Conservation (phyloP, 148 eudicot species). For the Rhododendron griersonianum region DNA sequence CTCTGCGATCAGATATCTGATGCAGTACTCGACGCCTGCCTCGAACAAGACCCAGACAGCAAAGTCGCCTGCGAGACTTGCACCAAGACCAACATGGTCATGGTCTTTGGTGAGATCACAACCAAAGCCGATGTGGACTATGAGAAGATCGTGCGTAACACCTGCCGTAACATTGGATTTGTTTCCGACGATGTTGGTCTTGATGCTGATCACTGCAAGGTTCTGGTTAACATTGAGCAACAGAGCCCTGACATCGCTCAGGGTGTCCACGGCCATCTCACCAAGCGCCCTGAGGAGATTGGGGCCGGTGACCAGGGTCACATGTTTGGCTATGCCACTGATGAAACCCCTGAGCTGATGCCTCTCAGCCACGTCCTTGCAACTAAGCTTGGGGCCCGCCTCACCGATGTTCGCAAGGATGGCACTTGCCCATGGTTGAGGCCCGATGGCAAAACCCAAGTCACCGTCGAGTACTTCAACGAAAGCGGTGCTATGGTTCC, state of each 20-base stretch:
- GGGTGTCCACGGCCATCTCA: slow-evolving; percentile 37
- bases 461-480: slow-evolving; percentile 38
- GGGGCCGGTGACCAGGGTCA: slow-evolving; percentile 34
- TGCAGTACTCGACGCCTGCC: slow-evolving; percentile 25
- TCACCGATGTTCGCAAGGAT: slow-evolving; percentile 35
- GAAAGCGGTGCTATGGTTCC: slow-evolving; percentile 44
- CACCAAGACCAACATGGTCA: slow-evolving; percentile 37
- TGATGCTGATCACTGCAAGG: slow-evolving; percentile 39
- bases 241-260: slow-evolving; percentile 25
- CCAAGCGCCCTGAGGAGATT: slow-evolving; percentile 35
- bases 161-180: slow-evolving; percentile 23
- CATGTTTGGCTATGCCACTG: slow-evolving; percentile 28
- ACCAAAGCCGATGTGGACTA: slow-evolving; percentile 34
- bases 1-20: slow-evolving; percentile 28
- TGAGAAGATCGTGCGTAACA: slow-evolving; percentile 29
- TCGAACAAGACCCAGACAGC: slow-evolving; percentile 22
- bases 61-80: slow-evolving; percentile 27
- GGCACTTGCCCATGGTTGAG: slow-evolving; percentile 42
- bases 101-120: slow-evolving; percentile 41
- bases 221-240: slow-evolving; percentile 27
- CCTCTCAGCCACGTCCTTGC: slow-evolving; percentile 47
- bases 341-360: slow-evolving; percentile 30
- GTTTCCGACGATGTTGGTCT: slow-evolving; percentile 32
- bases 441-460: slow-evolving; percentile 47
- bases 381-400: slow-evolving; percentile 33